Conservation (phyloP, 441 rosid species). For the Dalechampia spathulata region DNA sequence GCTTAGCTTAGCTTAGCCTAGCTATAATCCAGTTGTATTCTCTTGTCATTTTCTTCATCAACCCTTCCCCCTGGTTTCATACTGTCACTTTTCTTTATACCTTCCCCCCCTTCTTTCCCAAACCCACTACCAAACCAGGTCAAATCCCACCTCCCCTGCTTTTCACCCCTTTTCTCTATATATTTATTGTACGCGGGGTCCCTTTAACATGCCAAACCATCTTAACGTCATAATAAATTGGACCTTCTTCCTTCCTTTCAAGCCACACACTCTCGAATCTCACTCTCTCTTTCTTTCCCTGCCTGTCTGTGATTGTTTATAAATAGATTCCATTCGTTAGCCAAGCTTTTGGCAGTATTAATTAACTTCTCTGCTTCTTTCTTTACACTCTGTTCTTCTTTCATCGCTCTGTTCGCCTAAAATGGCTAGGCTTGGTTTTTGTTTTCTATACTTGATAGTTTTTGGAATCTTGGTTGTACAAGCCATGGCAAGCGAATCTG, state of each 20-base stretch:
- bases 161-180: too few species aligned
- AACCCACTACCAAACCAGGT: too few species aligned
- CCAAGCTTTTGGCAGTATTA: too few species aligned
- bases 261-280: neutral
- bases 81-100: too few species aligned
- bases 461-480: slow-evolving; percentile 25
- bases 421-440: slow-evolving; percentile 16
- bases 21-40: too few species aligned
- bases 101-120: too few species aligned
- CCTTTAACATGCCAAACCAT: neutral
- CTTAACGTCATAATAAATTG: neutral
- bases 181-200: neutral
- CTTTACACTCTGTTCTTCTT: neutral
- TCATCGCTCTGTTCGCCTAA: neutral
- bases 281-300: neutral
- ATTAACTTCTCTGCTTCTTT: neutral
- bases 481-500: slow-evolving; percentile 23
- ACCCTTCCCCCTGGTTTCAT: too few species aligned
- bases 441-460: slow-evolving; percentile 18
- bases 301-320: too few species aligned
- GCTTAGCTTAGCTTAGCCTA: too few species aligned
- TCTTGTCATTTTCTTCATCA: too few species aligned
- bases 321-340: too few species aligned
- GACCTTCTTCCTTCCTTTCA: neutral
- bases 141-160: too few species aligned